Percentiles rank a stretch among this genome's conserved stretches.
These are phyloP conservation scores for Zasmidium cellare DNA, from an alignment of 2,329 filamentous ascomycete genomes.

Conservation along the genomic window DNA sequence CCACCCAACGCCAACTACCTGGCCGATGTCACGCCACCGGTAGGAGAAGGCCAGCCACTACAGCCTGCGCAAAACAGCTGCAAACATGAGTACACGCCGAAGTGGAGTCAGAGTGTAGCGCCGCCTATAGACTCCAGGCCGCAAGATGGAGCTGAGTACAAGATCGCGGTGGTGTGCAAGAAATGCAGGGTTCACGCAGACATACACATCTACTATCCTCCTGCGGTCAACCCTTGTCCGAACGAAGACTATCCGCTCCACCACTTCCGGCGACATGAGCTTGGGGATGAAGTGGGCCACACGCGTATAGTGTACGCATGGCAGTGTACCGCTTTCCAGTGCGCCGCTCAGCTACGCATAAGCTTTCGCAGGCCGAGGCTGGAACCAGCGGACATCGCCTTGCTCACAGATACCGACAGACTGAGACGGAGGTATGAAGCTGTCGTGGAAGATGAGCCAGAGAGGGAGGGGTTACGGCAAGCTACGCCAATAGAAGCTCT, in stretches of 20 bases:
- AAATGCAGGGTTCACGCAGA: conserved; percentile 64
- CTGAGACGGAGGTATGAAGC: conserved; percentile 56
- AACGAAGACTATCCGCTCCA: conserved; percentile 58
- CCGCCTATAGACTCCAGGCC: conserved; percentile 44
- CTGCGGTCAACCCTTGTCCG: conserved; percentile 46
- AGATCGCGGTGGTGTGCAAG: conserved; percentile 61
- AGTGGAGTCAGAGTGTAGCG: conserved; percentile 55
- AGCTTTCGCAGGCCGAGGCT: conserved; percentile 56
- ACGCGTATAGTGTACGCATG: conserved; percentile 48
- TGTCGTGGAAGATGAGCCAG: conserved; percentile 52
- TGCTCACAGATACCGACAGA: conserved; percentile 55
- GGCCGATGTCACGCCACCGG: conserved; percentile 58
- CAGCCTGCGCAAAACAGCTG: conserved; percentile 49
- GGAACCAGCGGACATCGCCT: conserved; percentile 45
- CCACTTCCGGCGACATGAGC: conserved; percentile 49
- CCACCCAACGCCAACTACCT: conserved; percentile 45
- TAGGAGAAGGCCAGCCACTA: conserved; percentile 38
- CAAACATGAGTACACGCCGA: conserved; percentile 60
- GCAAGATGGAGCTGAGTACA: conserved; percentile 48
- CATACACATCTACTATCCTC: conserved; percentile 53
- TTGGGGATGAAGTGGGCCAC: conserved; percentile 12
- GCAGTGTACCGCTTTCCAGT: conserved; percentile 60
- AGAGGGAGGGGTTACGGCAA: conserved; percentile 54
- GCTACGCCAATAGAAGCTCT: conserved; percentile 57
- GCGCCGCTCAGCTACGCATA: conserved; percentile 55